Evolutionary conservation across 1,284 basidiomycete species (phyloP).

Genomic region (Trichosporon sp.): DNA sequence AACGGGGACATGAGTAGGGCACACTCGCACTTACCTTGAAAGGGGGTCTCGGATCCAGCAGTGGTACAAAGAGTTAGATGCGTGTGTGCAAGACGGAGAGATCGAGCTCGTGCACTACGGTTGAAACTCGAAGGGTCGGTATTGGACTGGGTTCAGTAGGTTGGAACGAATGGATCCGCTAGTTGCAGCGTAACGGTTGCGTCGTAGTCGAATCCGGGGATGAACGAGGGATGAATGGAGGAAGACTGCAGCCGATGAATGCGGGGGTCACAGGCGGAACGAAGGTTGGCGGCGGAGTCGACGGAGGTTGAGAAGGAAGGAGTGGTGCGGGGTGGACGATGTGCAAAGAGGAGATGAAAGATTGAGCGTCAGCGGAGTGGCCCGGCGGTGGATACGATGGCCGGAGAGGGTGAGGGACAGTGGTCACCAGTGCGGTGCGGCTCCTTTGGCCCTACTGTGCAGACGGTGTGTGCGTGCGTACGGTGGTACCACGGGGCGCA

Average conservation of each 20-base stretch:
- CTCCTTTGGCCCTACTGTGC: neutral
- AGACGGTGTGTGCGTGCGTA: neutral
- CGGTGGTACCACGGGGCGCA: neutral
- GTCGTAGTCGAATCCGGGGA: constrained; percentile 9
- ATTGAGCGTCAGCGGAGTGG: constrained; percentile 11
- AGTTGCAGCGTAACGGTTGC: neutral
- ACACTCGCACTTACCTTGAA: constrained; percentile 3
- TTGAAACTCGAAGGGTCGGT: constrained; percentile 2
- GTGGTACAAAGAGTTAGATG: neutral
- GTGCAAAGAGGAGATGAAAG: constrained; percentile 12
- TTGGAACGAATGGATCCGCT: constrained; percentile 7
- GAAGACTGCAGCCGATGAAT: neutral
- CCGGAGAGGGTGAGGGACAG: neutral
- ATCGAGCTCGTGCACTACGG: constrained; percentile 8
- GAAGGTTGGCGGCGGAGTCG: constrained; percentile 3
- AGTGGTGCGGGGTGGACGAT: neutral
- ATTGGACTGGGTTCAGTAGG: neutral
- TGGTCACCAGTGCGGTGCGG: neutral
- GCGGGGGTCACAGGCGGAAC: neutral
- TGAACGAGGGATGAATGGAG: neutral
- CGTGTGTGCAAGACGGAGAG: neutral
- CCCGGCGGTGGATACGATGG: neutral
- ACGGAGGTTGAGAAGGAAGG: neutral
- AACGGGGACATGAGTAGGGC: constrained; percentile 2
- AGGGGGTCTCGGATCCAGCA: constrained; percentile 8